These are phyloP conservation scores for Adansonia gregorii DNA, from an alignment of 441 rosid genomes.

Conservation along the genomic window DNA sequence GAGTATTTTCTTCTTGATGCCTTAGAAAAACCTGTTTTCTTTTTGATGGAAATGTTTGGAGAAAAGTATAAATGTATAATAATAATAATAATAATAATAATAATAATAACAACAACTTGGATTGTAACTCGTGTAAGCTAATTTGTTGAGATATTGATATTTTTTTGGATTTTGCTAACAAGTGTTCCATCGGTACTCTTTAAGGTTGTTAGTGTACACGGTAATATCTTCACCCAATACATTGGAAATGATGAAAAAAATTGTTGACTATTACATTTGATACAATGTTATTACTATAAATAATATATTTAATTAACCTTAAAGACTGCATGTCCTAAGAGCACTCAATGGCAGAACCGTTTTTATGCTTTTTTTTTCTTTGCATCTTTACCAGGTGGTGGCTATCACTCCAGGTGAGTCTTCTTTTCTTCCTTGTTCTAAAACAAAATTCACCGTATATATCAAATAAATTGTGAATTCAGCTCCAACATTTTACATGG, in stretches of 20 bases:
- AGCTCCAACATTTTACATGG: not conserved
- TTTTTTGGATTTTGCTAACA: not conserved
- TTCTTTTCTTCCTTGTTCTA: no score
- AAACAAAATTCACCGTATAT: not conserved
- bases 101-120: not conserved
- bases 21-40: not conserved
- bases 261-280: not conserved
- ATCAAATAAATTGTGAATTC: not conserved
- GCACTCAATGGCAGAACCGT: not conserved
- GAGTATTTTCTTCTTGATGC: not conserved
- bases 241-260: constrained; percentile 1
- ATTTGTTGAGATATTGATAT: not conserved
- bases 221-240: not conserved
- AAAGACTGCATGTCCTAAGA: not conserved
- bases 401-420: not conserved
- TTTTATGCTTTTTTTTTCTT: not conserved
- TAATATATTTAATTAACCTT: not conserved
- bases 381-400: not conserved
- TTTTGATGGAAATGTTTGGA: not conserved
- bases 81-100: no score
- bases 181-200: no score
- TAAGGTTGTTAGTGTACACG: no score
- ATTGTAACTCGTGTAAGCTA: not conserved
- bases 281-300: no score
- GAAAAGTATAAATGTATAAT: not conserved